Evolutionary conservation across 2,329 filamentous ascomycete species (phyloP).

Genomic region (Aspergillus awamori): DNA sequence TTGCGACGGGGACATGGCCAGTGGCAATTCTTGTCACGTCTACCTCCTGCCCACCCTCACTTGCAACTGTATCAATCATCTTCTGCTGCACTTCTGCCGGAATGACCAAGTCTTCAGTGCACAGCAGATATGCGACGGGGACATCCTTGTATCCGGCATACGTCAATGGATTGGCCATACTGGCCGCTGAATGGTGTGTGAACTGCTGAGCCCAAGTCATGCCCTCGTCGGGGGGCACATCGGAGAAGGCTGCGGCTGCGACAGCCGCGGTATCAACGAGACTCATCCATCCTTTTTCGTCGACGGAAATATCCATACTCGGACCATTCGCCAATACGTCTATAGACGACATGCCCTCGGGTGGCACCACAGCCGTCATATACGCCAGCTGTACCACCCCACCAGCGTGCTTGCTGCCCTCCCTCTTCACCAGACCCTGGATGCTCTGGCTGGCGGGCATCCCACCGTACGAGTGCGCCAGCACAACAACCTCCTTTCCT

Average conservation of each 20-base stretch:
- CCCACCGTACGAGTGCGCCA: conserved; percentile 7
- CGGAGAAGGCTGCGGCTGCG: background rate
- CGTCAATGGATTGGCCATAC: background rate
- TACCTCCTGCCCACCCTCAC: background rate
- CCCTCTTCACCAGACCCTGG: background rate
- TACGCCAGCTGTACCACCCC: background rate
- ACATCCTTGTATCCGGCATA: conserved; percentile 3
- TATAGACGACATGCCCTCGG: background rate
- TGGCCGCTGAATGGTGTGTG: background rate
- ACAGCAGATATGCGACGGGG: conserved; percentile 2
- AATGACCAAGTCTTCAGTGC: background rate
- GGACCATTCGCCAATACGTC: background rate
- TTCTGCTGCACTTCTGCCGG: background rate
- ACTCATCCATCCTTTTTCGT: background rate
- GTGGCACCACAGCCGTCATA: background rate
- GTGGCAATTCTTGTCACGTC: conserved; percentile 2
- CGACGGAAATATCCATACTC: background rate
- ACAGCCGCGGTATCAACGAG: background rate
- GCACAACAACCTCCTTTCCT: conserved; percentile 3
- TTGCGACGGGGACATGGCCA: background rate
- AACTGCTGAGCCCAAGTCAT: background rate
- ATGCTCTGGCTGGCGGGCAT: background rate
- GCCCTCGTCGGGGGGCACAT: background rate
- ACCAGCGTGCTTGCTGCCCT: background rate
- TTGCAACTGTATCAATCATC: background rate